A percentile compares a stretch with the other conserved stretches of the same genome.
phyloP scores from a whole-genome alignment of 805 yeast genomes.

The Ogataea sp. region DNA sequence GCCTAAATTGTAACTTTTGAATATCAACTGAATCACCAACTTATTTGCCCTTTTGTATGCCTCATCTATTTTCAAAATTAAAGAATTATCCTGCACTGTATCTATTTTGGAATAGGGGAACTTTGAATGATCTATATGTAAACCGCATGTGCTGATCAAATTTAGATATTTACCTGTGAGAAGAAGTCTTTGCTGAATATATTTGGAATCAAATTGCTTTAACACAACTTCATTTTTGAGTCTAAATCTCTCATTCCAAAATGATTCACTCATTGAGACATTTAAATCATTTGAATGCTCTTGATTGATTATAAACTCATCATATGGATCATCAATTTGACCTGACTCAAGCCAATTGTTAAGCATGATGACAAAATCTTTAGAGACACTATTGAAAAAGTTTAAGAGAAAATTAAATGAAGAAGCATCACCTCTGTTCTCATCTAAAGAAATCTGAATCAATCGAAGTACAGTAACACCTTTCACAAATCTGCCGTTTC shows the following conservation, averaged over 20 bases:
- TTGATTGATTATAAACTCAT: conserved; percentile 71
- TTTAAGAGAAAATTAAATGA: conserved; percentile 43
- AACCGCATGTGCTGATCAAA: conserved; percentile 57
- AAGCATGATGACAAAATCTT: conserved; percentile 57
- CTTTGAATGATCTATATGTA: conserved; percentile 17
- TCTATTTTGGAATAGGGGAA: conserved; percentile 2
- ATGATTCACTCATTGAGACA: conserved; percentile 35
- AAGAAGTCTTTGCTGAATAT: conserved; percentile 55
- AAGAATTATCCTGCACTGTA: conserved; percentile 23
- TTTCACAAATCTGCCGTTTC: conserved; percentile 48
- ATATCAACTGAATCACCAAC: conserved; percentile 46
- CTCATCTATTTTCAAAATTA: conserved; percentile 47
- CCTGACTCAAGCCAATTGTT: conserved; percentile 79
- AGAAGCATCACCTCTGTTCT: conserved; percentile 56
- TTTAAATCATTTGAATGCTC: conserved; percentile 1
- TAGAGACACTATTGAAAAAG: conserved; percentile 52
- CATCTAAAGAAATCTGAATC: conserved; percentile 48
- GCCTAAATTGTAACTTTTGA: conserved; percentile 50
- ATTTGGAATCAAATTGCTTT: conserved; percentile 46
- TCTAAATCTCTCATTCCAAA: conserved; percentile 71
- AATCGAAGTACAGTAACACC: conserved; percentile 71
- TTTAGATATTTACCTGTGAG: conserved; percentile 81
- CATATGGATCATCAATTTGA: conserved; percentile 63
- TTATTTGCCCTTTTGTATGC: conserved; percentile 65
- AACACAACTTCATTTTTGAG: conserved; percentile 71